Base-by-base conservation (phyloP, 2,329 filamentous ascomycete species). In the Hymenoscyphus infarciens region DNA sequence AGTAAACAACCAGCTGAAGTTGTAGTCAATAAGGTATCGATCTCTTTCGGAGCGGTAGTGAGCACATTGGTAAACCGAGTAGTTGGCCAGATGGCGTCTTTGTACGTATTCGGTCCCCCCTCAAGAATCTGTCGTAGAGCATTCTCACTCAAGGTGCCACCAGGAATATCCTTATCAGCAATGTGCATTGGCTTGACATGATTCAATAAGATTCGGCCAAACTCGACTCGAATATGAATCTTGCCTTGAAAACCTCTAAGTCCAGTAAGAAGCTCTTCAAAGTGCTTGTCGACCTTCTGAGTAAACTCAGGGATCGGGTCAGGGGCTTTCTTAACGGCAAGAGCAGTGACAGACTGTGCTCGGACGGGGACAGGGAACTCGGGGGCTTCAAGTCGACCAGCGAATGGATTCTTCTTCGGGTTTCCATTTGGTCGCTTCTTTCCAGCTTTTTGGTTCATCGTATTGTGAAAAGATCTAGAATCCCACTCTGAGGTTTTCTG, bases 191-290 rank as follows among this genome's bases (percentile, higher is more conserved):
- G 31, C 19, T 62, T 56, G 8, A 72, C 29, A 16, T 61, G 59
- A 15, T 56, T 56, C 10, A 71, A 25, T 1, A 73, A 45, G 22
- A 73, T 70, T 4, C 72, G 68, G 45, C 73, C 73, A 62, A 74
- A 72, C 15, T 73, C 64, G 15, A 64, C 65, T 27, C 69, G 63
- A 15, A 74, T 57, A 8, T 27, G 54, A 38, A 73, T 16, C 22
- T 69, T 33, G 16, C 73, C 73, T 31, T 53, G 64, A 57, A 71
- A 72, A 16, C 66, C 68, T 27, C 66, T 63, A 22, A 71, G 38
- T 27, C n/a, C 59, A 7, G 59, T n/a, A 56, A 74, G 55, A 42
- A 74, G 56, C 13, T 60, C 38, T 8, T 57, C 29, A 56, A 74
- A 69, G 5, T 45, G 63, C 3, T 31, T 35, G 1, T 68, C 59